These are phyloP conservation scores for Chlorella variabilis DNA, from an alignment of 163 green algal genomes.

Conservation along the genomic window DNA sequence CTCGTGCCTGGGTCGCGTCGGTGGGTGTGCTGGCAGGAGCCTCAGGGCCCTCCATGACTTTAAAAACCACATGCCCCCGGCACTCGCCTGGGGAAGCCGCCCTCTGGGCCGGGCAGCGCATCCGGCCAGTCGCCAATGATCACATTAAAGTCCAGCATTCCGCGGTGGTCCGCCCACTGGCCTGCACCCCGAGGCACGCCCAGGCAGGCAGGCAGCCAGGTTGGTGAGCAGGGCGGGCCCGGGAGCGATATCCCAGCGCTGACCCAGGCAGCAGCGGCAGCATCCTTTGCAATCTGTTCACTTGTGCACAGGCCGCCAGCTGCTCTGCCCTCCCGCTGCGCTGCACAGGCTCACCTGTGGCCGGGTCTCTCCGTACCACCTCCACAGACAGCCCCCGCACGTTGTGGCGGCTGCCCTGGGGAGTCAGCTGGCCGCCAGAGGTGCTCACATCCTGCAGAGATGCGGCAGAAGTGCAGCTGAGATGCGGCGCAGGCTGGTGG, in stretches of 20 bases:
- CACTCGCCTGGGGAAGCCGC: conserved; percentile 8
- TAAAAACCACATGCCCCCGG: no score
- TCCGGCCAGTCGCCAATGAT: conserved; percentile 42
- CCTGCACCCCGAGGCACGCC: not conserved
- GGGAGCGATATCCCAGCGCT: no score
- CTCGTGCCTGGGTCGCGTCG: no score
- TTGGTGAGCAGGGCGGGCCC: no score
- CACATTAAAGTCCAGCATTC: conserved; percentile 49
- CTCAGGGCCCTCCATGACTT: no score
- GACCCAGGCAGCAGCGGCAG: no score
- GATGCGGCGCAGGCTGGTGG: not conserved
- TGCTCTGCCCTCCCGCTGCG: no score
- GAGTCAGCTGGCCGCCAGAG: not conserved
- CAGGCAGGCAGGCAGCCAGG: no score
- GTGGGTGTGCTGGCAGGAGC: no score
- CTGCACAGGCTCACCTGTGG: conserved; percentile 18
- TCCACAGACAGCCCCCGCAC: conserved; percentile 37
- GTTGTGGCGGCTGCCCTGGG: conserved; percentile 31
- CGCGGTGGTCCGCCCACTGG: conserved; percentile 32
- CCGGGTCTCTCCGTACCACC: conserved; percentile 7
- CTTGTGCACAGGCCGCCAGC: no score
- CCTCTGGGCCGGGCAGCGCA: conserved; percentile 18
- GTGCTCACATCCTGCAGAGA: conserved; percentile 17
- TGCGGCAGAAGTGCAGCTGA: not conserved
- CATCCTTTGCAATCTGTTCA: no score